Base-by-base conservation (phyloP, 257 asterid genomes). In the Leptodermis oblonga region DNA sequence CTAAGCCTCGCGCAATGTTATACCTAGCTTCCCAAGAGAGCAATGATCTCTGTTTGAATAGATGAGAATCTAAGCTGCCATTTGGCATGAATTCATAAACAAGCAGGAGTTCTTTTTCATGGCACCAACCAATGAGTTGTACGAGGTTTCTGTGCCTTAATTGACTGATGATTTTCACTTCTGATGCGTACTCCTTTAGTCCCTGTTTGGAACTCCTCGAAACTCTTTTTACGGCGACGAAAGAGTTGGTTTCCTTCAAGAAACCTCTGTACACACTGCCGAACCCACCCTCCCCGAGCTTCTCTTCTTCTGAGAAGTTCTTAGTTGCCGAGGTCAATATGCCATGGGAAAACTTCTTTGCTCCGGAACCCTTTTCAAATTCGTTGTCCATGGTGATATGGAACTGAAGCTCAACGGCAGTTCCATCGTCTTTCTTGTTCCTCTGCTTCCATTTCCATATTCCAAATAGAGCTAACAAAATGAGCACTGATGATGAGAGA, bases 51-150 rank as follows among this genome's bases (percentile, higher is more conserved):
- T 58, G 65, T 11, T 64, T 77, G 56, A 1, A 80, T 9, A 45
- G 74, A 36, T 80, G 81, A 22, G 31, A 9, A 43, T 79, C 84
- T 8, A 79, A 49, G 59, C 84, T 73, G 1, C 79, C 79, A 69
- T 80, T 76, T 0, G 81, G 76, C 82, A 77, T 74, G 73, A 81
- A 74, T 23, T 81, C 85, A 15, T 81, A 81, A n/a, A n/a, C n/a
- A n/a, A n/a, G n/a, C n/a, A n/a, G n/a, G n/a, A n/a, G n/a, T n/a
- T n/a, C n/a, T n/a, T 60, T 72, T 25, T 81, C 85, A 39, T 81
- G 85, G 68, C 85, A 80, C 82, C 82, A 80, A 66, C 82, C 82
- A 0, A 77, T 71, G 5, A 80, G 74, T 12, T 77, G 77, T 17
- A 77, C 82, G 65, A 80, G 65, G 34, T 80, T 80, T 70, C 77